These are phyloP conservation scores for Pleurotus cornucopiae DNA, from an alignment of 768 basidiomycete species.

Conservation along the genomic window DNA sequence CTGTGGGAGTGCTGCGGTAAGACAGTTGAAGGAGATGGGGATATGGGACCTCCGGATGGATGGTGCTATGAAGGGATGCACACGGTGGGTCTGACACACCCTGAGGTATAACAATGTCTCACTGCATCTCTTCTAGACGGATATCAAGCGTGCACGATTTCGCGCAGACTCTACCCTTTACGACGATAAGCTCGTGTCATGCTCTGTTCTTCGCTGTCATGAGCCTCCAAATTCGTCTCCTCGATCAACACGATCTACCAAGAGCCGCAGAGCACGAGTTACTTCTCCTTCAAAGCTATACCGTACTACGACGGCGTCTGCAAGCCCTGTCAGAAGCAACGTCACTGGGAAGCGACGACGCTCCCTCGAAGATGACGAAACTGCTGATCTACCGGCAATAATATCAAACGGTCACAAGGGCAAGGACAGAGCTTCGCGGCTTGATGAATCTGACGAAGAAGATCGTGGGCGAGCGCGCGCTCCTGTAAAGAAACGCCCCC, in stretches of 20 bases:
- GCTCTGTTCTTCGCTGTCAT: conserved; percentile 52
- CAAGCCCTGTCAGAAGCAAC: neutral
- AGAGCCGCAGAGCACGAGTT: conserved; percentile 3
- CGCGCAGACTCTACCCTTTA: conserved; percentile 66
- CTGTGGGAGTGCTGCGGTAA: conserved; percentile 73
- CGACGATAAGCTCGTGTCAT: conserved; percentile 67
- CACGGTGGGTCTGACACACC: conserved; percentile 43
- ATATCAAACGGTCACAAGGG: no score
- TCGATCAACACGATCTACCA: conserved; percentile 15
- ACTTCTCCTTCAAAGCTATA: neutral
- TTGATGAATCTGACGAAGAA: neutral
- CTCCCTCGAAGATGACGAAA: neutral
- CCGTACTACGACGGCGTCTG: neutral
- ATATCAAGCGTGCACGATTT: conserved; percentile 72
- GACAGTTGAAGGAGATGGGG: conserved; percentile 71
- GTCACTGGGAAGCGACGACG: neutral
- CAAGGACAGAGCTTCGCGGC: neutral
- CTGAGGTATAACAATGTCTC: no score
- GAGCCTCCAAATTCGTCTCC: conserved; percentile 27
- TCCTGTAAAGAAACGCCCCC: neutral
- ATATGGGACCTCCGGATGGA: conserved; percentile 80
- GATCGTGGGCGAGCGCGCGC: neutral
- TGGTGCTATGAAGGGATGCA: conserved; percentile 87
- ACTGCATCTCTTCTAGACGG: conserved; percentile 40
- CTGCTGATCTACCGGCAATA: neutral